Evolutionary conservation across 805 yeast genomes (phyloP), one percentile per base, ranked within the genome.

Genomic region (Saccharomycopsis microspora): DNA sequence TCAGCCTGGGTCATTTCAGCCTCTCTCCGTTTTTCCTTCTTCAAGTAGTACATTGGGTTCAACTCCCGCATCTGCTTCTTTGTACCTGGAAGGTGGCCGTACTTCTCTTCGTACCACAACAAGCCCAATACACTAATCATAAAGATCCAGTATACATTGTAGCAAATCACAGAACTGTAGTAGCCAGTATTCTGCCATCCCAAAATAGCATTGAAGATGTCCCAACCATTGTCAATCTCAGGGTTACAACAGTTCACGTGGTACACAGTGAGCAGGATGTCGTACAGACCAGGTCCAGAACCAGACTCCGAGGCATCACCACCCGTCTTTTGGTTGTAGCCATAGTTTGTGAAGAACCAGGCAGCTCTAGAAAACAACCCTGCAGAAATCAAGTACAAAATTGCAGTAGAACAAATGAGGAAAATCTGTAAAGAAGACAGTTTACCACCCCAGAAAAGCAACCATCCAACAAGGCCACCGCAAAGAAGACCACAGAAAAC

Each of bases 111-210:
- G 67, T 59, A 88, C 54, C 81, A 67, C 87, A 90, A 77, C 56
- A 81, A 65, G 11, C 60, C 45, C 41, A 90, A 60, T 36, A 72
- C 65, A 28, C 68, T 52, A 53, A 83, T 82, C 47, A 87, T 62
- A 39, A 67, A 64, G 47, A 89, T 57, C 98, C 98, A 90, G 72
- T 90, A 90, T 54, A 82, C 55, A 68, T 87, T 88, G 72, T 90
- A 90, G 43, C 89, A 77, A 46, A 90, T 68, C 51, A 90, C 89
- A 4, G 96, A 86, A 49, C 97, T 96, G 62, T 85, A 76, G 55
- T 95, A 87, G 51, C 96, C 97, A 46, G 95, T 77, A 68, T 90
- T 90, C 70, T 88, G 96, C 98, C 98, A 90, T 54, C 97, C 98
- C 54, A 90, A 71, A 49, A 90, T 65, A 31, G 97, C 86, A 61